Evolutionary conservation across 208 protist species (phyloP).

Genomic region (Acanthamoeba castellanii): DNA sequence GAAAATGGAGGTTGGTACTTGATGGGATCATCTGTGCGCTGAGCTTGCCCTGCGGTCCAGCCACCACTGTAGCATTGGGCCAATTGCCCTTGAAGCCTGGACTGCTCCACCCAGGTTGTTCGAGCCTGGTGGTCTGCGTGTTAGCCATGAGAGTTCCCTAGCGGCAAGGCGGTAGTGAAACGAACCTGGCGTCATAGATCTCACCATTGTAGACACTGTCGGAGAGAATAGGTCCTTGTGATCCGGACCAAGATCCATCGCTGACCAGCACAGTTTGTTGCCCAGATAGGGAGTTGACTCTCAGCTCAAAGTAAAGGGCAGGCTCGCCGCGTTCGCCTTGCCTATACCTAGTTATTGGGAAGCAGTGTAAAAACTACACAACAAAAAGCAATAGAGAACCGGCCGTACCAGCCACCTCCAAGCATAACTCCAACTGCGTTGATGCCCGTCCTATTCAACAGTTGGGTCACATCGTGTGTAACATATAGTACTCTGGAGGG

Average conservation of each 20-base stretch:
- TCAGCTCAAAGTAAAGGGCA: conserved; percentile 41
- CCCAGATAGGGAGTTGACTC: not conserved
- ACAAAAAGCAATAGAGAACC: not conserved
- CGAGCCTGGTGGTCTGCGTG: not conserved
- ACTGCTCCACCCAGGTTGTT: conserved; percentile 23
- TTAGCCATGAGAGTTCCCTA: not conserved
- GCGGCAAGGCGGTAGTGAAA: not conserved
- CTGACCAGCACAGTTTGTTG: not conserved
- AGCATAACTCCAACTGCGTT: conserved; percentile 59
- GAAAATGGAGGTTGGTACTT: not conserved
- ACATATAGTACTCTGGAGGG: conserved; percentile 22
- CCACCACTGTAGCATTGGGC: not conserved
- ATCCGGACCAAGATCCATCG: not conserved
- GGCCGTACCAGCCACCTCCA: conserved; percentile 50
- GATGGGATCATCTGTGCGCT: not conserved
- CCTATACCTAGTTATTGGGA: not conserved
- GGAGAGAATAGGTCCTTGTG: conserved; percentile 1
- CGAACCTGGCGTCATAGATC: conserved; percentile 49
- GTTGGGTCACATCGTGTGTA: not conserved
- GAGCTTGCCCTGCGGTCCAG: conserved; percentile 7
- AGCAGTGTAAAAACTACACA: not conserved
- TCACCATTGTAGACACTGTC: conserved; percentile 75
- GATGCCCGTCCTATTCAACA: not conserved
- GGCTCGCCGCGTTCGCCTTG: conserved; percentile 31
- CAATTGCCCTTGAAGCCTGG: not conserved